Evolutionary conservation across 2,329 filamentous ascomycete genomes (phyloP), one percentile per base, ranked within the genome.

Genomic region (Neoscytalidium dimidiatum): DNA sequence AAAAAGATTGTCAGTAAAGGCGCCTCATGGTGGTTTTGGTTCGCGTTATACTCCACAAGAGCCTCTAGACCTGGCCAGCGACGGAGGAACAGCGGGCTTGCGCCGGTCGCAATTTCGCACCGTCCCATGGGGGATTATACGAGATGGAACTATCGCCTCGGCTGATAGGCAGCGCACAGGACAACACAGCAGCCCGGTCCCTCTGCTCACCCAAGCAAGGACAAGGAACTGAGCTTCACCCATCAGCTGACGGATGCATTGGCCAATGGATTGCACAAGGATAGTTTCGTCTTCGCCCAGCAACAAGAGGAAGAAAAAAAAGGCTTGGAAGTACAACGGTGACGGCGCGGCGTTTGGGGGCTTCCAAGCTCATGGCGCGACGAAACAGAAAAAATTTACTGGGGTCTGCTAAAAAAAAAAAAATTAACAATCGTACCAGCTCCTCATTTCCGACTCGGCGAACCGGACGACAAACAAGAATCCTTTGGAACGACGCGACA

Each of bases 31-130:
- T 33, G 28, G 28, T 58, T 33, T n/a, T 33, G 28, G 28, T 29
- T 33, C 23, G 49, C 49, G 21, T 52, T 52, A n/a, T 52, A 11
- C 4, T 11, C 44, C 44, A 21, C 28, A 28, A 51, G 14, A 17
- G 8, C 33, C 49, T 52, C 49, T 52, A 52, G 49, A 21, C 49
- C 29, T 17, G 13, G 48, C 5, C n/a, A 14, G 13, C 38, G 38
- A 41, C n/a, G 38, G 38, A 26, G 19, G 44, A 48, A 13, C 4
- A 4, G 44, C 21, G 31, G 38, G 38, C 38, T 11, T 17, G 2
- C 38, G 56, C 56, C 29, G 41, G 56, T 60, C 56, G 56, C 56
- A 60, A 60, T 60, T 46, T 60, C 56, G 14, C n/a, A n/a, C 56
- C 56, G 56, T 17, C 28, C 41, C 41, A 31, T 43, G 41, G 56